Base-by-base conservation (phyloP, 1,139 yeast genomes). In the Spathaspora jeffriesii region DNA sequence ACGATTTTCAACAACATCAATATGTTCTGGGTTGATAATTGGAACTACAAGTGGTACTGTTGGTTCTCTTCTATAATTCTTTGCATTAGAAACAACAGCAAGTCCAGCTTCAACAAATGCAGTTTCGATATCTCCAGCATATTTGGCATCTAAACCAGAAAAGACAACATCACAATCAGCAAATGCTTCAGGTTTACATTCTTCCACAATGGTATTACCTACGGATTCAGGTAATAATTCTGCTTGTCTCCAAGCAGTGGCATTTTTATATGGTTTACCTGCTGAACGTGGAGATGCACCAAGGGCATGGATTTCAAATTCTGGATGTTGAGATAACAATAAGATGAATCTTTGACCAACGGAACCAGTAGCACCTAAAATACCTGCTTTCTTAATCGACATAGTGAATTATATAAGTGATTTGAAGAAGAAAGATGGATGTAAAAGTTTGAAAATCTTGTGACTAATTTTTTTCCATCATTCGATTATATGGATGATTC, bases 271-370 rank as follows among this genome's bases (percentile, higher is more conserved):
- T 51, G 76, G 72, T 67, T 88, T 90, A 43, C 99, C 99, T 15
- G 98, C 97, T 18, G 97, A 90, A 64, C 98, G 83, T 30, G 89
- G 64, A 20, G 97, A 90, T 5, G 99, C 99, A 53, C 99, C 99
- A 52, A 93, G 76, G 6, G 84, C 95, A 50, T 82, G 79, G 48
- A 93, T 71, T 65, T 89, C 91, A 61, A 95, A 91, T 53, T 90
- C 90, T 30, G 98, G 98, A 64, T 93, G 98, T 53, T 88, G 73
- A 2, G 92, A 81, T 54, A 93, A 78, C 47, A 93, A 77, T 48
- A 92, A 76, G 54, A 93, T 92, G 65, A 93, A 93, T 60, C 99
- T 81, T 71, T 93, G 99, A 47, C 99, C 99, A 42, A 93, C 99
- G 39, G 96, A 86, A 44, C 98, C 99, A 20, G 98, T 92, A 57